Percentiles rank a stretch among this genome's conserved stretches.
phyloP scores from a whole-genome alignment of 441 rosid species.

The Hura crepitans region DNA sequence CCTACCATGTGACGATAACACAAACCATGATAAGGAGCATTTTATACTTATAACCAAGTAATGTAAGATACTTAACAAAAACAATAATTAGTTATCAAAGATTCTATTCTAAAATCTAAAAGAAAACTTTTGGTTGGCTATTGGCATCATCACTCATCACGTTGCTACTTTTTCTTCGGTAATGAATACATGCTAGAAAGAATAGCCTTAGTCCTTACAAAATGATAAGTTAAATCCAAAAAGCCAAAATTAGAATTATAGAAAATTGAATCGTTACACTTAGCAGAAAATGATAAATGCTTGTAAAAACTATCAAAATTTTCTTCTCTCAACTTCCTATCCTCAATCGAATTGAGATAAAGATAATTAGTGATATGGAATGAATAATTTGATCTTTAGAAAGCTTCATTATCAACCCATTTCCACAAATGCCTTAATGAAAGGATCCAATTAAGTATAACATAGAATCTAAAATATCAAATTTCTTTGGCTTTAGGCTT shows the following conservation, averaged over 20 bases:
- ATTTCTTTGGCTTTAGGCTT: not conserved
- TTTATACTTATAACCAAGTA: too few relatives aligned
- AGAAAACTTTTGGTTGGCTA: not conserved
- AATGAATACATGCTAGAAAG: not conserved
- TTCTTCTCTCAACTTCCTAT: not conserved
- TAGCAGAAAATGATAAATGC: not conserved
- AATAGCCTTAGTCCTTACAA: not conserved
- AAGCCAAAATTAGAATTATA: too few relatives aligned
- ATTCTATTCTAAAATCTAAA: not conserved
- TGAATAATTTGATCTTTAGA: not conserved
- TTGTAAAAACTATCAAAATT: not conserved
- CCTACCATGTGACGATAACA: too few relatives aligned
- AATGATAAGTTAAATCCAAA: too few relatives aligned
- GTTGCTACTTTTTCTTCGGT: not conserved
- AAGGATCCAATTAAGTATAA: too few relatives aligned
- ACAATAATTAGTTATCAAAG: too few relatives aligned
- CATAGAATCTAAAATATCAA: too few relatives aligned
- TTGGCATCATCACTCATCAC: not conserved
- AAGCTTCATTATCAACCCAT: not conserved
- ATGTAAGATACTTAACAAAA: too few relatives aligned
- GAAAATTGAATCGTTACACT: not conserved
- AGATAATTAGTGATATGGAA: not conserved
- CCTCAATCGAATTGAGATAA: not conserved
- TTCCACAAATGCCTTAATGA: too few relatives aligned
- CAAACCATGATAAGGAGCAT: too few relatives aligned